phyloP scores from a whole-genome alignment of 2,329 filamentous ascomycete species.

The Trichoderma harzianum region DNA sequence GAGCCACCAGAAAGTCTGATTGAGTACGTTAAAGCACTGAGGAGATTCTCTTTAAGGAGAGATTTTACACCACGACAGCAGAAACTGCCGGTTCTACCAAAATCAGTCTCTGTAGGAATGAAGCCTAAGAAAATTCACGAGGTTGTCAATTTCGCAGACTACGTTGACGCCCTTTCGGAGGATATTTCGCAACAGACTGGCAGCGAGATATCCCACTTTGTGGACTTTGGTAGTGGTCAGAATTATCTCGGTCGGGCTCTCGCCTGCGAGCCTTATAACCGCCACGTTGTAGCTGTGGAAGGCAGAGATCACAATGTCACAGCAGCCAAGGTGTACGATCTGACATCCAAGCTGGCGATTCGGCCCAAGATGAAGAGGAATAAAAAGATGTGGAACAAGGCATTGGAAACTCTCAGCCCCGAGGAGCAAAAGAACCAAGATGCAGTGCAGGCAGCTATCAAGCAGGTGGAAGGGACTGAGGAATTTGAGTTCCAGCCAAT shows the following conservation, averaged over 20 bases:
- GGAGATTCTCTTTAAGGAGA: conserved; percentile 64
- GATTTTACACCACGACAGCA: conserved; percentile 48
- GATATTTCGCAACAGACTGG: conserved; percentile 57
- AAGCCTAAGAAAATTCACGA: conserved; percentile 94
- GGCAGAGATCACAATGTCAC: conserved; percentile 81
- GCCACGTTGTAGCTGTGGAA: conserved; percentile 86
- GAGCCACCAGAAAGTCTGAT: conserved; percentile 57
- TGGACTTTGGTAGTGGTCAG: conserved; percentile 95
- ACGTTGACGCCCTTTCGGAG: conserved; percentile 61
- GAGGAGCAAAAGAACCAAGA: conserved; percentile 40
- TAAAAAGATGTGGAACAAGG: conserved; percentile 70
- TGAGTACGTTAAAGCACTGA: conserved; percentile 68
- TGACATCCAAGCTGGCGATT: conserved; percentile 72
- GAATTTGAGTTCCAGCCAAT: conserved; percentile 46
- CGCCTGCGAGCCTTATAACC: conserved; percentile 80
- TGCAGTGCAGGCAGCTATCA: conserved; percentile 32
- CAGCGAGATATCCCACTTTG: conserved; percentile 72
- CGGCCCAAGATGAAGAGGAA: conserved; percentile 73
- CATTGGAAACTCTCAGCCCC: conserved; percentile 39
- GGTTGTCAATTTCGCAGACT: conserved; percentile 85
- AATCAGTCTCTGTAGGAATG: conserved; percentile 82
- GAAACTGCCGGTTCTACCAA: conserved; percentile 58
- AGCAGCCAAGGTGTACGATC: conserved; percentile 79
- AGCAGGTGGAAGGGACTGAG: conserved; percentile 34
- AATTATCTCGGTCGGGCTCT: conserved; percentile 91